A percentile compares a stretch with the other conserved stretches of the same genome.
These are phyloP conservation scores for Suhomyces sp. DNA, from an alignment of 805 yeast genomes.

Conservation along the genomic window DNA sequence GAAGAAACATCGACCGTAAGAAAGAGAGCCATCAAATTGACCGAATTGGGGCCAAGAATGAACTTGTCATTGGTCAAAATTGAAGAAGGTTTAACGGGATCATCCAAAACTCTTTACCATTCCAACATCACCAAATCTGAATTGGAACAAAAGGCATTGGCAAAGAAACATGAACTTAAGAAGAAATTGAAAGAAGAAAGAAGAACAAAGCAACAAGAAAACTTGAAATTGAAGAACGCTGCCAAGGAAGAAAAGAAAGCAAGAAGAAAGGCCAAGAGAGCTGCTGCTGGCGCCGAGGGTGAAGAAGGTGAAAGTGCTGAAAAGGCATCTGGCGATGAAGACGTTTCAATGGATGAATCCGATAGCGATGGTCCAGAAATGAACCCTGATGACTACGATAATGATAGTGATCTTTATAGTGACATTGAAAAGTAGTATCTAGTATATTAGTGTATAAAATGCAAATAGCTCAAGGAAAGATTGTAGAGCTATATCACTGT, in stretches of 20 bases:
- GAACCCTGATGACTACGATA: slow-evolving; percentile 47
- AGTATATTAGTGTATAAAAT: too few species aligned
- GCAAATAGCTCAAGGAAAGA: too few species aligned
- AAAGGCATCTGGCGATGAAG: slow-evolving; percentile 11
- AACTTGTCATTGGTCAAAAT: slow-evolving; percentile 75
- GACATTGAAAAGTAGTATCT: slow-evolving; percentile 16
- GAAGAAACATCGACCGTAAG: slow-evolving; percentile 26
- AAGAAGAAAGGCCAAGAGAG: slow-evolving; percentile 53
- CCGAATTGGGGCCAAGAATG: slow-evolving; percentile 92
- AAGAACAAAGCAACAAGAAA: slow-evolving; percentile 73
- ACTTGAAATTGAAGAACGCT: slow-evolving; percentile 72
- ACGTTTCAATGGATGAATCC: background rate
- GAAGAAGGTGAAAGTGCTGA: slow-evolving; percentile 28
- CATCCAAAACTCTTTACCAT: slow-evolving; percentile 87
- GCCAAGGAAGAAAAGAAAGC: slow-evolving; percentile 71
- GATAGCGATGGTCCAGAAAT: slow-evolving; percentile 37
- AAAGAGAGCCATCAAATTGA: slow-evolving; percentile 86
- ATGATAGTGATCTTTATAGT: slow-evolving; percentile 50
- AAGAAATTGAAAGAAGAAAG: slow-evolving; percentile 66
- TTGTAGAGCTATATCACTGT: background rate
- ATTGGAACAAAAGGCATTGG: slow-evolving; percentile 59
- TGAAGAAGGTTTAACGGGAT: slow-evolving; percentile 82
- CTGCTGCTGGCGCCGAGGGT: slow-evolving; percentile 24
- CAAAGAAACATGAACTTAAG: slow-evolving; percentile 62
- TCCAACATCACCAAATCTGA: slow-evolving; percentile 62